Conservation (phyloP, 257 asterid genomes). For the Jacaranda copaia region DNA sequence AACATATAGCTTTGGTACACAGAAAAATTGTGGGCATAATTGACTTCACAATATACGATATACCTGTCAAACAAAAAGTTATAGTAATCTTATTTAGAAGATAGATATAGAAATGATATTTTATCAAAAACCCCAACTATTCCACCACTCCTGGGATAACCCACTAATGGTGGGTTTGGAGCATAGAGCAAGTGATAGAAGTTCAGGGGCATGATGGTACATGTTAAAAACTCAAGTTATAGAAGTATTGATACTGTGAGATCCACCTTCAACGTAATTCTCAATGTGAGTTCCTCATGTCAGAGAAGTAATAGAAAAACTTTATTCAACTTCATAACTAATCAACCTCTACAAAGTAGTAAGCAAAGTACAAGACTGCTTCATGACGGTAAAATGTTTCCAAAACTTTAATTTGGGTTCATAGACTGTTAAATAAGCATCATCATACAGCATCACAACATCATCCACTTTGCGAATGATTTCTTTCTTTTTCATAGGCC, state of each 20-base stretch:
- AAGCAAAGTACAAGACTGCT: conserved; percentile 5
- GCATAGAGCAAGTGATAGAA: conserved; percentile 50
- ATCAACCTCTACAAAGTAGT: conserved; percentile 12
- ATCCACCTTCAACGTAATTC: conserved; percentile 58
- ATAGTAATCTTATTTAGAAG: conserved; percentile 35
- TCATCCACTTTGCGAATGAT: conserved; percentile 88
- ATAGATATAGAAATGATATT: conserved; percentile 20
- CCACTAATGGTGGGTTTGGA: not conserved
- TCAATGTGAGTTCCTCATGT: conserved; percentile 43
- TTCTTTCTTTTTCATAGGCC: conserved; percentile 97
- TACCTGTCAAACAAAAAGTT: conserved; percentile 63
- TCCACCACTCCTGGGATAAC: not conserved
- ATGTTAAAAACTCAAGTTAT: not conserved
- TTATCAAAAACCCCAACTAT: conserved; percentile 1
- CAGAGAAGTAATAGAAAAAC: conserved; percentile 12
- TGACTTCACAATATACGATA: conserved; percentile 93
- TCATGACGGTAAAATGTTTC: conserved; percentile 24
- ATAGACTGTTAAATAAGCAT: conserved; percentile 76
- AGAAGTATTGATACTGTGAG: too few relatives aligned
- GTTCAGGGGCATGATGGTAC: conserved; percentile 10
- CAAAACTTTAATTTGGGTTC: conserved; percentile 94
- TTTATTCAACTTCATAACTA: not conserved
- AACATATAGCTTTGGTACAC: conserved; percentile 95
- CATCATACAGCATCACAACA: conserved; percentile 78
- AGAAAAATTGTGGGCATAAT: conserved; percentile 92